phyloP scores from a whole-genome alignment of 495 filamentous ascomycete genomes.

The Penicillium canariense region DNA sequence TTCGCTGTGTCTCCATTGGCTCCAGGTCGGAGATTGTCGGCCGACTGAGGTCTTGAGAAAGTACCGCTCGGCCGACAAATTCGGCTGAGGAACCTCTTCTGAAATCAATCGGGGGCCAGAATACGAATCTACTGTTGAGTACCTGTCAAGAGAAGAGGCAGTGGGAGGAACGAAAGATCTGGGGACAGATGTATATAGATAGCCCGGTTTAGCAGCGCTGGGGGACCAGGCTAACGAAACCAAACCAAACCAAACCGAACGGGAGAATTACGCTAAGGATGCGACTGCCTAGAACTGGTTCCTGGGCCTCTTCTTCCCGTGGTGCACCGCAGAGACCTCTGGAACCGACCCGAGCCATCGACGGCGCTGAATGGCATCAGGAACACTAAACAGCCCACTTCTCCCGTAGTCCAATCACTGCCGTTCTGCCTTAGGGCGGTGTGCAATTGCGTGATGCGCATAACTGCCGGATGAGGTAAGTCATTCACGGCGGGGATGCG shows the following conservation, averaged over 20 bases:
- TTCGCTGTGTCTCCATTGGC: slow-evolving; percentile 31
- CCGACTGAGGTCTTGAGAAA: slow-evolving; percentile 21
- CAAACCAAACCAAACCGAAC: too few species aligned
- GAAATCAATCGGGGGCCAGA: too few species aligned
- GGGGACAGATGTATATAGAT: background rate
- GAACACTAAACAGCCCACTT: slow-evolving; percentile 33
- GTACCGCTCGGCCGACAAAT: slow-evolving; percentile 31
- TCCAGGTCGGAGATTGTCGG: slow-evolving; percentile 23
- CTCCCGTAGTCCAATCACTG: slow-evolving; percentile 22
- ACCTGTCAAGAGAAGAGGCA: background rate
- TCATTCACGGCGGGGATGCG: slow-evolving; percentile 8
- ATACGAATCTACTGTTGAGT: background rate
- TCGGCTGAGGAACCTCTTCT: background rate
- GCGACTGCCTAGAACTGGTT: background rate
- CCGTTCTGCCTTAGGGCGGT: slow-evolving; percentile 33
- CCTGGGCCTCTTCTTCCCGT: background rate
- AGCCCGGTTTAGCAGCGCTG: background rate
- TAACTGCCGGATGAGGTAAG: slow-evolving; percentile 22
- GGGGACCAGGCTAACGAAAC: too few species aligned
- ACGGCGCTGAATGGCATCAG: slow-evolving; percentile 13
- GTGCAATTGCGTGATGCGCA: slow-evolving; percentile 40
- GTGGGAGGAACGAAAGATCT: background rate
- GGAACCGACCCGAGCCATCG: background rate
- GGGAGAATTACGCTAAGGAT: background rate
- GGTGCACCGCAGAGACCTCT: background rate